These are phyloP conservation scores for Halophytophthora batemanensis DNA, from an alignment of 352 stramenopile species.

Conservation along the genomic window DNA sequence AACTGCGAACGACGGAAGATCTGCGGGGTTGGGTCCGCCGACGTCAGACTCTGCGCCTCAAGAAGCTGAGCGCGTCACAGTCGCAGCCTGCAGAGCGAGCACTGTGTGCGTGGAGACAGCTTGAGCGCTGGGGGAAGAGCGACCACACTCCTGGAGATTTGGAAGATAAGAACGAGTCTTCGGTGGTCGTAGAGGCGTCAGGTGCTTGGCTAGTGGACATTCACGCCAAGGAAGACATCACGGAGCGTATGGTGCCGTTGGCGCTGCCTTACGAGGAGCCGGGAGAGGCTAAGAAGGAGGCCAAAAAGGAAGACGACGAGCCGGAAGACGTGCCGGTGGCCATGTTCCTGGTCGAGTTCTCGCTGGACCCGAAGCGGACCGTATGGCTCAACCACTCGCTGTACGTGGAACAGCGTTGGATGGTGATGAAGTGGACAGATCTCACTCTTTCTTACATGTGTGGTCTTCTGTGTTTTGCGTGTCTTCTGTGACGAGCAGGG, in stretches of 20 bases:
- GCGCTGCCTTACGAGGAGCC: constrained; percentile 10
- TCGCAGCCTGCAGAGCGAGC: constrained; percentile 18
- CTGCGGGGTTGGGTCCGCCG: constrained; percentile 50
- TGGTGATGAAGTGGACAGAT: neutral
- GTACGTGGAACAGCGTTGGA: constrained; percentile 28
- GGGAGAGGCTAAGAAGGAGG: constrained; percentile 13
- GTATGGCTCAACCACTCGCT: constrained; percentile 70
- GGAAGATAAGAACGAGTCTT: neutral
- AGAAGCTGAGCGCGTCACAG: constrained; percentile 15
- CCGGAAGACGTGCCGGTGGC: constrained; percentile 41
- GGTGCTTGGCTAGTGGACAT: constrained; percentile 28
- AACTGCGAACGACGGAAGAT: constrained; percentile 45
- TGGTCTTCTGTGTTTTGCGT: constrained; percentile 1
- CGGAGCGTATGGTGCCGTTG: constrained; percentile 25
- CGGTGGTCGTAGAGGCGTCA: neutral
- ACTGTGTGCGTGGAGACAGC: constrained; percentile 28
- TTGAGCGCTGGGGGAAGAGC: constrained; percentile 24
- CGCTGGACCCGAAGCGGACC: constrained; percentile 49
- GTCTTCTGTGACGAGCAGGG: constrained; percentile 9
- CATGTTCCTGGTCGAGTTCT: constrained; percentile 74
- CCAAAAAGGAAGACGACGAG: constrained; percentile 12
- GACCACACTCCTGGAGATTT: neutral
- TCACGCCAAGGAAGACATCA: constrained; percentile 27
- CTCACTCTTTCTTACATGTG: constrained; percentile 4
- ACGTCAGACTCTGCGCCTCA: constrained; percentile 41